phyloP scores from a whole-genome alignment of 371 early-diverging fungal species.

The Zychaea mexicana region DNA sequence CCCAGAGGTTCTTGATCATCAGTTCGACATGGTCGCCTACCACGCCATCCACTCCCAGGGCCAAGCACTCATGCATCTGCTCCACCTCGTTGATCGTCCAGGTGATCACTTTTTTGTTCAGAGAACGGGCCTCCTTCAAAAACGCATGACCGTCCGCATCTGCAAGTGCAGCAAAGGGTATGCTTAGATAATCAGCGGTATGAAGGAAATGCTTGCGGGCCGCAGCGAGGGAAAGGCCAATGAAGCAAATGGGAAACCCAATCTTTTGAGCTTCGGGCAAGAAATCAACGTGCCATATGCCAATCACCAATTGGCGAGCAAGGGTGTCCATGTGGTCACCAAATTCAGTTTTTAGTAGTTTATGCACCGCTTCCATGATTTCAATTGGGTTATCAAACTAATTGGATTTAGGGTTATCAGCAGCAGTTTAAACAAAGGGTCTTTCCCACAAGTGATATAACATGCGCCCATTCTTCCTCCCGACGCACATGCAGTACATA shows the following conservation, averaged over 20 bases:
- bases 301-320: constrained; percentile 54
- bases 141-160: constrained; percentile 51
- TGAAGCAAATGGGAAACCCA: constrained; percentile 51
- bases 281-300: constrained; percentile 68
- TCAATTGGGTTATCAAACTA: constrained; percentile 54
- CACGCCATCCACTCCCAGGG: constrained; percentile 57
- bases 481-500: constrained; percentile 20
- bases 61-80: constrained; percentile 51
- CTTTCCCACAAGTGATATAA: neutral
- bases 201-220: constrained; percentile 55
- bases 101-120: constrained; percentile 49
- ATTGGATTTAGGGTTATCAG: neutral
- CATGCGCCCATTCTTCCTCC: too few species aligned
- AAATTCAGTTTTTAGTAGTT: constrained; percentile 30
- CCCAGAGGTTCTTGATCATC: constrained; percentile 38
- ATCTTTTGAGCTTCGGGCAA: constrained; percentile 47
- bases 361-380: constrained; percentile 41
- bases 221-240: constrained; percentile 55
- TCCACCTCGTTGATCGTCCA: constrained; percentile 65
- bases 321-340: constrained; percentile 20
- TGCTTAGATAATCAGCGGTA: constrained; percentile 51
- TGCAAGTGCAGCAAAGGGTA: constrained; percentile 53
- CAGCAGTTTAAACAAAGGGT: neutral
- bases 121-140: constrained; percentile 52
- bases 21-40: constrained; percentile 52